Evolutionary conservation across 2,329 filamentous ascomycete species (phyloP).

Genomic region (Trichothecium roseum): DNA sequence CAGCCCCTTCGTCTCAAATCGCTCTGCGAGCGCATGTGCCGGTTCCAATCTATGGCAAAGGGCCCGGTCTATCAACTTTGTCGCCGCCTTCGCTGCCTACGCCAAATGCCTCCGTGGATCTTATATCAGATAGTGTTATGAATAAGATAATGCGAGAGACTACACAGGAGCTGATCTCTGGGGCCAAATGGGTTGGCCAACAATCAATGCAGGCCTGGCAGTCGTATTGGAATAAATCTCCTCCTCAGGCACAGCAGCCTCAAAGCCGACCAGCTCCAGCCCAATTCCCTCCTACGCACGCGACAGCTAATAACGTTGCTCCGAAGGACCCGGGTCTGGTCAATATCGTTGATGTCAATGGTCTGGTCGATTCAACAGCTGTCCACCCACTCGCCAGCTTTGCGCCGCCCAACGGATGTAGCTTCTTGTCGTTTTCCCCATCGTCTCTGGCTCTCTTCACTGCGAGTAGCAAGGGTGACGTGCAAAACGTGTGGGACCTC

Average conservation of each 20-base stretch:
- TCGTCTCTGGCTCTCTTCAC: slow-evolving; percentile 66
- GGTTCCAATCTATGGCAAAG: slow-evolving; percentile 42
- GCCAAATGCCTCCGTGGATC: slow-evolving; percentile 57
- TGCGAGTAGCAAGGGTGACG: slow-evolving; percentile 73
- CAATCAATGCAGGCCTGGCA: slow-evolving; percentile 71
- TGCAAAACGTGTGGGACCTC: slow-evolving; percentile 74
- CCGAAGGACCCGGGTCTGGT: slow-evolving; percentile 62
- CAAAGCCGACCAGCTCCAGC: slow-evolving; percentile 26
- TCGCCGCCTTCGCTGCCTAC: slow-evolving; percentile 60
- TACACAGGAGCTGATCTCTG: slow-evolving; percentile 66
- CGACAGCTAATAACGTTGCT: slow-evolving; percentile 43
- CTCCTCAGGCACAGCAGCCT: slow-evolving; percentile 30
- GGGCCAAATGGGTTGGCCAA: slow-evolving; percentile 66
- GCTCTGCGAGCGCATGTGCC: slow-evolving; percentile 58
- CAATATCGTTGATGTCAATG: slow-evolving; percentile 62
- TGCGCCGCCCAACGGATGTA: slow-evolving; percentile 61
- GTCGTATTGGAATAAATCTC: slow-evolving; percentile 62
- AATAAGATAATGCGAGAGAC: slow-evolving; percentile 72
- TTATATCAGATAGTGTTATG: slow-evolving; percentile 60
- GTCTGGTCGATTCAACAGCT: slow-evolving; percentile 38
- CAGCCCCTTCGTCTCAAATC: slow-evolving; percentile 59
- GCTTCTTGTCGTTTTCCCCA: slow-evolving; percentile 69
- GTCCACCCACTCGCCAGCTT: slow-evolving; percentile 62
- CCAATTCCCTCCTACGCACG: slow-evolving; percentile 70
- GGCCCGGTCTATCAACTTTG: slow-evolving; percentile 47